Evolutionary conservation across 139 green algal genomes (phyloP), one percentile per base, ranked within the genome.

Genomic region (Closterium sp.): DNA sequence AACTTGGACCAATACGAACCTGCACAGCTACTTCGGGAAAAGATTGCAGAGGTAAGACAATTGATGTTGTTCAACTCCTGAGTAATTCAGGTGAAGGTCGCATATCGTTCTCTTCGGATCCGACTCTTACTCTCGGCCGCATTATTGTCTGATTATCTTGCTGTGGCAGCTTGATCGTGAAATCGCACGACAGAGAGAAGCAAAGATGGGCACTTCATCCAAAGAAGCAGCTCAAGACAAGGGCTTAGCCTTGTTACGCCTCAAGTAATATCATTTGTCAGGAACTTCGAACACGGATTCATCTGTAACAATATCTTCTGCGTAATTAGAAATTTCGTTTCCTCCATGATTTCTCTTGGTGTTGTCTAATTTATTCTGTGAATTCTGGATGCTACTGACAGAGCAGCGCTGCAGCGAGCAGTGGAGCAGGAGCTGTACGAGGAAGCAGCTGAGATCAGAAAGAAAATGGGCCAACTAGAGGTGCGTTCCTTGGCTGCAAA

Each of bases 381-480:
- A 13, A 24, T 79, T 3, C 19, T 79, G 62, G 62, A 79, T 79
- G 62, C 19, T 22, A 79, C 17, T 79, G 62, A 29, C 70, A 90
- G 92, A 93, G n/a, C 45, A 38, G 88, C 95, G 34, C 86, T 96
- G 89, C 94, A 96, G 92, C 94, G 89, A 27, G 94, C 94, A 22
- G 92, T 96, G 28, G 95, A 96, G 38, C 42, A 92, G 91, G 95
- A 96, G 89, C 29, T 91, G 9, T 96, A 96, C 34, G 94, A 31
- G 7, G 85, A 95, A n/a, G 95, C 95, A 17, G 94, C 95, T 17
- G 28, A 31, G 5, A 28, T 96, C 28, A 89, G n/a, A n/a, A 93
- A 96, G 28, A 34, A 92, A 89, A 87, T 96, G 9, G 31, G 86
- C 17, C 30, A 92, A 30, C 73, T 96, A 30, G 94, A 95, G 93